These are phyloP conservation scores for Sporothrix euskadiensis DNA, from an alignment of 2,329 filamentous ascomycete genomes.

Conservation along the genomic window DNA sequence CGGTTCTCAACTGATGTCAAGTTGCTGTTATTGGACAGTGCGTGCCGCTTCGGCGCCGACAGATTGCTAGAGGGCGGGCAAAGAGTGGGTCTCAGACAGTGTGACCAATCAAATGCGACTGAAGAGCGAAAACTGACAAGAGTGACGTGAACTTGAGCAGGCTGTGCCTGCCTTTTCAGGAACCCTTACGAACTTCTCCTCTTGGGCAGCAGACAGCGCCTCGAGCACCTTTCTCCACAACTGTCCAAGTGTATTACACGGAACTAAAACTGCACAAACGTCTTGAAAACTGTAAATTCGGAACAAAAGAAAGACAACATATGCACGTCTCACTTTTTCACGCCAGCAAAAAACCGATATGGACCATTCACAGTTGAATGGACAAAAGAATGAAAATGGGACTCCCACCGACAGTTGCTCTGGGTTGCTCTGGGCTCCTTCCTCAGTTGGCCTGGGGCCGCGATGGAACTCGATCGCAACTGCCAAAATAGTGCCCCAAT, in stretches of 20 bases:
- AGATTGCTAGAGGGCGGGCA: conserved; percentile 12
- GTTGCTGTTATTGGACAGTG: conserved; percentile 4
- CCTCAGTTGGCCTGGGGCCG: conserved; percentile 13
- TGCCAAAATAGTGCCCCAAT: not conserved
- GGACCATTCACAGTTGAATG: not conserved
- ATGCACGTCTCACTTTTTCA: not conserved
- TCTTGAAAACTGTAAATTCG: not conserved
- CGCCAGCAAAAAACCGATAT: not conserved
- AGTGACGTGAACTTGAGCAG: not conserved
- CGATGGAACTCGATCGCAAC: not conserved
- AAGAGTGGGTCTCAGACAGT: conserved; percentile 1
- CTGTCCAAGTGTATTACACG: not conserved
- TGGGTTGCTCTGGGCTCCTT: not conserved
- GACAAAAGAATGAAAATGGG: not conserved
- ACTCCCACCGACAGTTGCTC: conserved; percentile 3
- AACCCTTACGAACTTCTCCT: not conserved
- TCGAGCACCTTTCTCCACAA: not conserved
- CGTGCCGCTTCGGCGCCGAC: conserved; percentile 26
- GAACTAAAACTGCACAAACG: not conserved
- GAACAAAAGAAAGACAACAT: not conserved
- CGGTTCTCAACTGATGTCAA: not conserved
- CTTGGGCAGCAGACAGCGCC: not conserved
- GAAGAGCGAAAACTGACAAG: not conserved
- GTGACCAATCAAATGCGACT: conserved; percentile 11
- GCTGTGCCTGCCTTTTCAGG: conserved; percentile 22